Evolutionary conservation across 2,329 filamentous ascomycete species (phyloP).

Genomic region (Raffaelea arxii): DNA sequence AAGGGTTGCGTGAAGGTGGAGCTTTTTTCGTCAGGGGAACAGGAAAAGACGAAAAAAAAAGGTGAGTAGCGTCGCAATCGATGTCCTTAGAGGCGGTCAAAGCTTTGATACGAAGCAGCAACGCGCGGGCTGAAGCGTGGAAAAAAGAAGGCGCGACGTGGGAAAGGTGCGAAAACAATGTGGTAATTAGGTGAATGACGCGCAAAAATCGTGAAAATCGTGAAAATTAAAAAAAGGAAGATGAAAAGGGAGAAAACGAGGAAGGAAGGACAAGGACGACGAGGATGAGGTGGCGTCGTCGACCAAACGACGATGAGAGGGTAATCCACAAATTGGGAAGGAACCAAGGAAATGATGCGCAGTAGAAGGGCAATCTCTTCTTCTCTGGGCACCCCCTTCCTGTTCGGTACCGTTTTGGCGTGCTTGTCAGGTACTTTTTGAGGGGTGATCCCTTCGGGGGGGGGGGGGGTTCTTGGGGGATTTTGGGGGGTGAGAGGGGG

Average conservation of each 20-base stretch:
- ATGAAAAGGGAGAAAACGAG: not conserved
- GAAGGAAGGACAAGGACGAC: constrained; percentile 1
- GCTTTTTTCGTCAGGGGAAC: not conserved
- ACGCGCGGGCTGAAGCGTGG: not conserved
- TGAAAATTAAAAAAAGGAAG: not conserved
- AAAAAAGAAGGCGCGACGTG: not conserved
- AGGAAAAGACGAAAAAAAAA: not conserved
- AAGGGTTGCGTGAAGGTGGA: constrained; percentile 2
- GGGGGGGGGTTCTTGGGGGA: no score
- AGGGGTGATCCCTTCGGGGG: no score
- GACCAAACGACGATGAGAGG: not conserved
- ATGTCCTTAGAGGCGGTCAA: not conserved
- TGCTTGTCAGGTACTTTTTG: no score
- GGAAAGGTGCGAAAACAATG: not conserved
- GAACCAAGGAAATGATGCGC: not conserved
- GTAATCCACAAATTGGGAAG: constrained; percentile 1
- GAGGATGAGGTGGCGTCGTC: constrained; percentile 2
- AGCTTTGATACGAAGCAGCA: not conserved
- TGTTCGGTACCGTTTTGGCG: no score
- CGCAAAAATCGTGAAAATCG: no score
- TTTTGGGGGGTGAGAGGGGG: no score
- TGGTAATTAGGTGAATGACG: no score
- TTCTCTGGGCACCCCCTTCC: no score
- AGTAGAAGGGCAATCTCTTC: no score
- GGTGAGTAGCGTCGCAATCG: not conserved